A percentile compares a stretch with the other conserved stretches of the same genome.
These are phyloP conservation scores for Nectriaceae sp. DNA, from an alignment of 2,329 filamentous ascomycete genomes.

Conservation along the genomic window DNA sequence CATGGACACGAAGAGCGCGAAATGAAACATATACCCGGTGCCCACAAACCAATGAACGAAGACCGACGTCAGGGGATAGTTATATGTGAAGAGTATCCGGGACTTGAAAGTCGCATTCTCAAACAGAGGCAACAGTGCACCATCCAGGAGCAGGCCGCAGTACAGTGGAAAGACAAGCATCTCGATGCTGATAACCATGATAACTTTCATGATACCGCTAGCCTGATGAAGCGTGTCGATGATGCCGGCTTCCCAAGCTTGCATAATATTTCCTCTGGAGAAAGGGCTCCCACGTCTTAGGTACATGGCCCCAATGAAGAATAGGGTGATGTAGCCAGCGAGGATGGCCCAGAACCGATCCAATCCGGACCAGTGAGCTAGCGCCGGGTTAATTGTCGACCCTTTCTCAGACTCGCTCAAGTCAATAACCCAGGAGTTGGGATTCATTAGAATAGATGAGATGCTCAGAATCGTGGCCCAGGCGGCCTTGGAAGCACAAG, in stretches of 20 bases:
- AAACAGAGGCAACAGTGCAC: conserved; percentile 87
- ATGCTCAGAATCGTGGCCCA: conserved; percentile 20
- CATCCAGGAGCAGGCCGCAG: conserved; percentile 86
- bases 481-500: conserved; percentile 10
- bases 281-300: conserved; percentile 73
- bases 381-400: conserved; percentile 50
- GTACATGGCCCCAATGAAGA: conserved; percentile 75
- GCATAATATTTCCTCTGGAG: conserved; percentile 55
- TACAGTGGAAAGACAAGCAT: conserved; percentile 98
- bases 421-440: conserved; percentile 60
- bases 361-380: conserved; percentile 68
- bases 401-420: conserved; percentile 46
- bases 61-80: conserved; percentile 83
- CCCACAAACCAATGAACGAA: conserved; percentile 99
- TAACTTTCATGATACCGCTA: conserved; percentile 95
- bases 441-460: conserved; percentile 41
- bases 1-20: conserved; percentile 98
- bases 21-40: conserved; percentile 99
- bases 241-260: conserved; percentile 72
- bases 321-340: conserved; percentile 79
- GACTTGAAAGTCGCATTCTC: conserved; percentile 76
- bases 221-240: conserved; percentile 88
- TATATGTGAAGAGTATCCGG: conserved; percentile 74
- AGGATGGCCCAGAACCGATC: conserved; percentile 73
- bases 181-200: conserved; percentile 97